phyloP scores from a whole-genome alignment of 805 yeast genomes.

The Wickerhamiella australiensis region DNA sequence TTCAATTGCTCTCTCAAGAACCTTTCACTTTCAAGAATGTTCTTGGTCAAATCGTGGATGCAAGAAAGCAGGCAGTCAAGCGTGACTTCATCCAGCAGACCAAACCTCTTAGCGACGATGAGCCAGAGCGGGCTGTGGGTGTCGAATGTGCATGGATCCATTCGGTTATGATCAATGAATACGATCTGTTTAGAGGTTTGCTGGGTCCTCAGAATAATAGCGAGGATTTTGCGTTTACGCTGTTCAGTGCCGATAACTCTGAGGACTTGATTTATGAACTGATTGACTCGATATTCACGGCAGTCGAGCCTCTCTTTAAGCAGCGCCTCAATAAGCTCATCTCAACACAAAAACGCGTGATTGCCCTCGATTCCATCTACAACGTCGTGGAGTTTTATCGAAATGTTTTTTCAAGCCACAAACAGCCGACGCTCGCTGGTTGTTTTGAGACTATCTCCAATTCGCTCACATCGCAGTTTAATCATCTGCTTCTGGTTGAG shows the following conservation, averaged over 20 bases:
- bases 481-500: slow-evolving; percentile 30
- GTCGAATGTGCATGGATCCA: slow-evolving; percentile 84
- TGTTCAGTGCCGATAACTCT: slow-evolving; percentile 10
- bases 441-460: slow-evolving; percentile 26
- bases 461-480: slow-evolving; percentile 33
- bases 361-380: slow-evolving; percentile 44
- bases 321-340: slow-evolving; percentile 57
- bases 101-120: slow-evolving; percentile 29
- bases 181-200: slow-evolving; percentile 50
- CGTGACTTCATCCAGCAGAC: slow-evolving; percentile 43
- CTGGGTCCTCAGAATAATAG: slow-evolving; percentile 38
- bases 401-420: slow-evolving; percentile 45
- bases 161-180: slow-evolving; percentile 73
- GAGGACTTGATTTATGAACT: slow-evolving; percentile 18
- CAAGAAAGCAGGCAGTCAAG: slow-evolving; percentile 50
- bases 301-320: slow-evolving; percentile 48
- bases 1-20: slow-evolving; percentile 26
- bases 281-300: slow-evolving; percentile 38
- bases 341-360: slow-evolving; percentile 48
- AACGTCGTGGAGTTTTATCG: slow-evolving; percentile 56
- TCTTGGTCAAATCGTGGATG: slow-evolving; percentile 48
- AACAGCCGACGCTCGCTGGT: slow-evolving; percentile 23
- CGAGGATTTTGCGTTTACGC: slow-evolving; percentile 21
- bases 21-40: slow-evolving; percentile 42
- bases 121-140: slow-evolving; percentile 71